Evolutionary conservation across 2,329 filamentous ascomycete genomes (phyloP).

Genomic region (Fonsecaea erecta): DNA sequence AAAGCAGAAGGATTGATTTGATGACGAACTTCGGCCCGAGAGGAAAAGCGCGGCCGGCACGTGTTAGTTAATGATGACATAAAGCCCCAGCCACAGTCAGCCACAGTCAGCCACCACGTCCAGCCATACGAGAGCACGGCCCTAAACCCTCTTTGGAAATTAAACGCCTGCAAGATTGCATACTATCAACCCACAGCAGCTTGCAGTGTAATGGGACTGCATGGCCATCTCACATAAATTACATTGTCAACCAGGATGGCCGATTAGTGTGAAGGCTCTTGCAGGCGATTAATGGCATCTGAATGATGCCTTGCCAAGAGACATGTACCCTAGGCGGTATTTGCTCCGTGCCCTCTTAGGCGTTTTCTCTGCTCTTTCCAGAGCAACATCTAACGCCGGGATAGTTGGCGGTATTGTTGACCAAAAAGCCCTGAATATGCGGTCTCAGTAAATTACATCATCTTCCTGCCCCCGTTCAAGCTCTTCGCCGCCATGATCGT

Average conservation of each 20-base stretch:
- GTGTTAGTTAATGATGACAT: neutral
- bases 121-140: neutral
- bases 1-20: neutral
- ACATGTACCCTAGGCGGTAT: neutral
- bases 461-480: slow-evolving; percentile 86
- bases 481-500: slow-evolving; percentile 74
- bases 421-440: neutral
- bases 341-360: neutral
- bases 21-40: neutral
- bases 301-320: neutral
- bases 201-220: neutral
- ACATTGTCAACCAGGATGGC: neutral
- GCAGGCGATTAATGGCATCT: neutral
- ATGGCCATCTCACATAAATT: neutral
- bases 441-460: slow-evolving; percentile 77
- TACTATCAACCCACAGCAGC: neutral
- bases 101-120: too few relatives aligned
- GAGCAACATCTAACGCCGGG: neutral
- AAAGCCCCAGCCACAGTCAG: too few relatives aligned
- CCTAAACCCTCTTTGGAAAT: neutral
- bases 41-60: neutral
- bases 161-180: neutral
- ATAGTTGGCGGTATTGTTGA: neutral
- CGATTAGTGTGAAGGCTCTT: neutral
- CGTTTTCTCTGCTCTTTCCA: neutral